Conservation (phyloP, 345 rosid species). For the Euphorbia pulcherrima region DNA sequence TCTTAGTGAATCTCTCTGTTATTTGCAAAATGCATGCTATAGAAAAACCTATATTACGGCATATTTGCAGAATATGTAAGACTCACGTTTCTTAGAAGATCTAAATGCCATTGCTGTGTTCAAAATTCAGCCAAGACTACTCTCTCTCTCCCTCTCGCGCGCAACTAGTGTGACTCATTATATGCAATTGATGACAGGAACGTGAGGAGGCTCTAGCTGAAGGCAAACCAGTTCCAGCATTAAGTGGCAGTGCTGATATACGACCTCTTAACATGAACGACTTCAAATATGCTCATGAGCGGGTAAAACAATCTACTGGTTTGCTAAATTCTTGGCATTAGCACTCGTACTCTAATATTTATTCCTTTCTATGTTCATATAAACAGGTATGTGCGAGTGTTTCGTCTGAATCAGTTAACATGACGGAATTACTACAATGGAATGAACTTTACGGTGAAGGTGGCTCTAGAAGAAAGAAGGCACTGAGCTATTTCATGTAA, state of each 20-base stretch:
- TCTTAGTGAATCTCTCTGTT: not conserved
- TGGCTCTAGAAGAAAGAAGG: conserved; percentile 71
- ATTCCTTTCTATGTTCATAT: not conserved
- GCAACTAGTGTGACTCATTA: conserved; percentile 8
- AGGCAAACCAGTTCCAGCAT: conserved; percentile 66
- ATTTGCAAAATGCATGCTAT: too few species aligned
- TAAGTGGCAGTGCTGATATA: conserved; percentile 61
- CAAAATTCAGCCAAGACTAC: too few species aligned
- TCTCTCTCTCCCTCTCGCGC: not conserved
- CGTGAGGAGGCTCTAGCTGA: conserved; percentile 63
- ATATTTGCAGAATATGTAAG: too few species aligned
- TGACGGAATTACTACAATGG: conserved; percentile 81
- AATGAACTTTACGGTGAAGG: conserved; percentile 87
- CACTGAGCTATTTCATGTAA: conserved; percentile 86
- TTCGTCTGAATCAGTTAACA: conserved; percentile 78
- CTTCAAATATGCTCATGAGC: conserved; percentile 73
- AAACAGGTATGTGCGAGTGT: conserved; percentile 81
- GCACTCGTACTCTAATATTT: too few species aligned
- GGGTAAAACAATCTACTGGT: conserved; percentile 36
- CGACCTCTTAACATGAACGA: conserved; percentile 76
- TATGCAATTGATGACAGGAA: conserved; percentile 49
- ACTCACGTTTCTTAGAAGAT: too few species aligned
- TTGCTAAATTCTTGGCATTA: not conserved
- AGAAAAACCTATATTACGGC: too few species aligned
- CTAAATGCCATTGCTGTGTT: too few species aligned